These are phyloP conservation scores for Chionographis japonica DNA, from an alignment of 106 monocot species.

Conservation along the genomic window DNA sequence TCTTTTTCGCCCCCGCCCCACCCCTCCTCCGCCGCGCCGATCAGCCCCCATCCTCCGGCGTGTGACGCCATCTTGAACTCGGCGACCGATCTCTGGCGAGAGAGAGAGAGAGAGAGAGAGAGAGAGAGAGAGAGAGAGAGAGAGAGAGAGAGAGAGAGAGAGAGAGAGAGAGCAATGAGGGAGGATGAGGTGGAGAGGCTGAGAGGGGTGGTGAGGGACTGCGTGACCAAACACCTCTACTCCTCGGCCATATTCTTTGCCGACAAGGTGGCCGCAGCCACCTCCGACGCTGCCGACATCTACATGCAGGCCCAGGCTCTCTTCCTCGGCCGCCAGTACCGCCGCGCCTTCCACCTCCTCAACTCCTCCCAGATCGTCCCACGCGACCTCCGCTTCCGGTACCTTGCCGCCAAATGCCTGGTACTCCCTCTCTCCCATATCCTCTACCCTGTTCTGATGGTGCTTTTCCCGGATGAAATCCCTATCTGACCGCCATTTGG, in stretches of 20 bases:
- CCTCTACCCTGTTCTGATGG: background rate
- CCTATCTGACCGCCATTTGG: background rate
- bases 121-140: background rate
- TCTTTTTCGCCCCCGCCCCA: too few species aligned
- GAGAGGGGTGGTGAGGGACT: constrained; percentile 84
- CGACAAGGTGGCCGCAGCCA: constrained; percentile 85
- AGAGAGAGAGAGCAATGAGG: constrained; percentile 30
- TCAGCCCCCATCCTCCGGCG: too few species aligned
- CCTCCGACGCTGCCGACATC: constrained; percentile 84
- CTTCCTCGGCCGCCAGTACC: constrained; percentile 81
- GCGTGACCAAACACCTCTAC: constrained; percentile 95
- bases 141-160: background rate
- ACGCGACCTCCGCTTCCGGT: constrained; percentile 89
- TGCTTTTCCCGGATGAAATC: too few species aligned
- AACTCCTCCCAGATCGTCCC: constrained; percentile 68
- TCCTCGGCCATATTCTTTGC: constrained; percentile 96
- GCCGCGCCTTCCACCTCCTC: constrained; percentile 91
- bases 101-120: background rate
- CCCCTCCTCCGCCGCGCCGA: too few species aligned
- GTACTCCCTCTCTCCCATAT: constrained; percentile 14
- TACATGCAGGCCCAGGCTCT: constrained; percentile 99
- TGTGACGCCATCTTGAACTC: too few species aligned
- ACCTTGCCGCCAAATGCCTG: constrained; percentile 96
- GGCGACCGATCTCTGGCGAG: too few species aligned
- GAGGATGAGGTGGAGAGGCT: constrained; percentile 82